Conservation (phyloP, 2,329 filamentous ascomycete species). For the Tolypocladium nubicola region DNA sequence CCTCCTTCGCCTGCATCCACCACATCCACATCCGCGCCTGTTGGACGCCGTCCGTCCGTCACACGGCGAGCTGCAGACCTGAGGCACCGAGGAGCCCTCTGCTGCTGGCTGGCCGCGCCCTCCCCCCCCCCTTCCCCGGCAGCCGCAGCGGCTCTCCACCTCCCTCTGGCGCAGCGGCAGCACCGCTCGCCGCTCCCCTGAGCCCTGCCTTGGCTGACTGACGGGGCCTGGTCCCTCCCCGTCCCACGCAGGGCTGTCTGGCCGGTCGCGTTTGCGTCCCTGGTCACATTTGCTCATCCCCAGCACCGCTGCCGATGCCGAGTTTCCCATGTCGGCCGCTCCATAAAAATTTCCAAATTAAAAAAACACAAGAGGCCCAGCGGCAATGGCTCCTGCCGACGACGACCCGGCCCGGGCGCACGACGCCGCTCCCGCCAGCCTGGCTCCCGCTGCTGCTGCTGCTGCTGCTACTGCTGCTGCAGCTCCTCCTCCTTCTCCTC, state of each 20-base stretch:
- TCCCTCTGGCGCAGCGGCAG: neutral
- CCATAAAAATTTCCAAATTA: slow-evolving; percentile 27
- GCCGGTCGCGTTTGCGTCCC: neutral
- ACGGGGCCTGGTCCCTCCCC: neutral
- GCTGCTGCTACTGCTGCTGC: slow-evolving; percentile 9
- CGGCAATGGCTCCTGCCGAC: slow-evolving; percentile 11
- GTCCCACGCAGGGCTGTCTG: neutral
- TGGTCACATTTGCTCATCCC: neutral
- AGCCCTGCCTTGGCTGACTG: neutral
- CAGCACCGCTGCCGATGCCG: slow-evolving; percentile 2
- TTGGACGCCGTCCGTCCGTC: neutral
- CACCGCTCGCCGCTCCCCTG: neutral
- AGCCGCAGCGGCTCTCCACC: neutral
- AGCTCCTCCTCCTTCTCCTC: slow-evolving; percentile 8
- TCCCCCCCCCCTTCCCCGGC: neutral
- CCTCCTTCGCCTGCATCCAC: neutral
- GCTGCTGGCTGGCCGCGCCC: too few species aligned
- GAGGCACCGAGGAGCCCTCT: neutral
- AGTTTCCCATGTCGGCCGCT: slow-evolving; percentile 18
- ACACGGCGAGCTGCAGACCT: neutral
- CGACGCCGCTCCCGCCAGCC: slow-evolving; percentile 16
- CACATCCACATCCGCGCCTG: neutral
- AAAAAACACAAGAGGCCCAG: slow-evolving; percentile 7
- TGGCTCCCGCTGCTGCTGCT: slow-evolving; percentile 10
- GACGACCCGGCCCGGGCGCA: slow-evolving; percentile 19